Conservation (phyloP, 192 early-diverging fungal species). For the Coemansia erecta region DNA sequence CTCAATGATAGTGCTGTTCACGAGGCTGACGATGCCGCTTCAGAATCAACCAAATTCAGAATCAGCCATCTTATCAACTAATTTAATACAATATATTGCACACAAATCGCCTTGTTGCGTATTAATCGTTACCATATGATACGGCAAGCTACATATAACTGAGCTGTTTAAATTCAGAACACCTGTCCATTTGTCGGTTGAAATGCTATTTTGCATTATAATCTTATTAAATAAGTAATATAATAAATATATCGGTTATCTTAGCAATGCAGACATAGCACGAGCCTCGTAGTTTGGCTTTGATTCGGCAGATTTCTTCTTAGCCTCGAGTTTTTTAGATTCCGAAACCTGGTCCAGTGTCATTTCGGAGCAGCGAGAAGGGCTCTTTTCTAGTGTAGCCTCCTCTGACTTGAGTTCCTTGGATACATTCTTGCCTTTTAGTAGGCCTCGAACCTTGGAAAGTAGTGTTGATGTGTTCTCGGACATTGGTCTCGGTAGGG, state of each 20-base stretch:
- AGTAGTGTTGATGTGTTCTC: neutral
- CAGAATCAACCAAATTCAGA: constrained; percentile 20
- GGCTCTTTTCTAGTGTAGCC: neutral
- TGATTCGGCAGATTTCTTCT: neutral
- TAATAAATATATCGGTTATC: neutral
- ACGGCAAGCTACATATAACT: neutral
- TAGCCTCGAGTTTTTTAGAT: neutral
- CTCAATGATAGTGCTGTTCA: constrained; percentile 7
- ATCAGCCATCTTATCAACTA: constrained; percentile 43
- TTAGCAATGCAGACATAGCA: neutral
- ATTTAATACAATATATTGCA: neutral
- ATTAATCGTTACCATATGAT: neutral
- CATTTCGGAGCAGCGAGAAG: neutral
- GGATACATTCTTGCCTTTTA: neutral
- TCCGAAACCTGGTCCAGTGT: constrained; percentile 5
- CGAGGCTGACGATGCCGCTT: neutral
- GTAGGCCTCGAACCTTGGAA: neutral
- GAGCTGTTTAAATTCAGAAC: neutral
- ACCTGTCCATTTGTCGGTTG: neutral
- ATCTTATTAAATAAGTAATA: neutral
- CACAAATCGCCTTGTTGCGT: neutral
- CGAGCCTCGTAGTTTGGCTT: constrained; percentile 9
- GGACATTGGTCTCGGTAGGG: neutral
- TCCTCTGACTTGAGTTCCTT: constrained; percentile 1
- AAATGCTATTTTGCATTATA: neutral